A percentile compares a stretch with the other conserved stretches of the same genome.
Conservation (phyloP, 331 rosid genomes). For the Telfairia occidentalis region DNA sequence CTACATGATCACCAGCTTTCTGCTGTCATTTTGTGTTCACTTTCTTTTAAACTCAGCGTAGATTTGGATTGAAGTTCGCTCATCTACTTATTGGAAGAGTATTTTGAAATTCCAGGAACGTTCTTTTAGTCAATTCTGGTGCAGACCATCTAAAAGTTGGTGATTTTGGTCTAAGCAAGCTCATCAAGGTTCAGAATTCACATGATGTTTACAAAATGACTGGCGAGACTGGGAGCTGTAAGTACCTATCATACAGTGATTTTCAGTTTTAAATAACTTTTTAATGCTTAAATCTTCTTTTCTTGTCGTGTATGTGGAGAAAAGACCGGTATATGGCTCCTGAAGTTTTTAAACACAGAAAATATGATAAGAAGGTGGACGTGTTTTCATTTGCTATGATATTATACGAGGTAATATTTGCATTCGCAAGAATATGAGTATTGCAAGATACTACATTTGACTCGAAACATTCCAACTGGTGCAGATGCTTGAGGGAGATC, state of each 20-base stretch:
- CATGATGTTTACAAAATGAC: constrained; percentile 99
- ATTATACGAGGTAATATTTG: constrained; percentile 72
- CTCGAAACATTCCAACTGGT: constrained; percentile 18
- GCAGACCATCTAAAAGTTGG: constrained; percentile 97
- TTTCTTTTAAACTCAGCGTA: background rate
- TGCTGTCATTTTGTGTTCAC: background rate
- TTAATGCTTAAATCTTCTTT: constrained; percentile 11
- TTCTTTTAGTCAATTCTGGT: constrained; percentile 81
- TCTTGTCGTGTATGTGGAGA: constrained; percentile 17
- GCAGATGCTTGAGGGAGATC: constrained; percentile 98
- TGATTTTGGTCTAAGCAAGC: constrained; percentile 97
- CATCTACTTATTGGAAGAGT: constrained; percentile 15
- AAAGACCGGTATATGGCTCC: constrained; percentile 99
- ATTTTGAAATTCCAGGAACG: constrained; percentile 59
- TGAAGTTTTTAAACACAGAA: constrained; percentile 92
- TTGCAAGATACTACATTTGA: constrained; percentile 11
- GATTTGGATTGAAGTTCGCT: background rate
- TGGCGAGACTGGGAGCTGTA: constrained; percentile 99
- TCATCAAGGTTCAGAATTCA: constrained; percentile 73
- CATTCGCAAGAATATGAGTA: constrained; percentile 3
- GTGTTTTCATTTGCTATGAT: constrained; percentile 98
- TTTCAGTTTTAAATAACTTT: background rate
- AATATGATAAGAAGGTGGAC: constrained; percentile 90
- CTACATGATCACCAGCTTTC: background rate
- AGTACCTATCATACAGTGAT: constrained; percentile 30